phyloP scores from a whole-genome alignment of 306 rosid genomes.

The Leucaena leucocephala region DNA sequence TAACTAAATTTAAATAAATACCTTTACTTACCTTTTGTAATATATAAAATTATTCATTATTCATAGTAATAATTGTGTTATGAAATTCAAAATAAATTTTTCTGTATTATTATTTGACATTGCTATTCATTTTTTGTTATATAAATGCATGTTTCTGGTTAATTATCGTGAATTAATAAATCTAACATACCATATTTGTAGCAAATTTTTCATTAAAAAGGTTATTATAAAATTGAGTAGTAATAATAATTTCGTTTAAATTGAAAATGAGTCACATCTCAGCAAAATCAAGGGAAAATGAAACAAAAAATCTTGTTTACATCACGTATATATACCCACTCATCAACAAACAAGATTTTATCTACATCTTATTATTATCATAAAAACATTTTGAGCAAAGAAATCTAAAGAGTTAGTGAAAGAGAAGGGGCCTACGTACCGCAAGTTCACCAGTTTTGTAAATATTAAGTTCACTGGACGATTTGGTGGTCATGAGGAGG shows the following conservation, averaged over 20 bases:
- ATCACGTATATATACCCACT: too few relatives aligned
- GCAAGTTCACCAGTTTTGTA: slow-evolving; percentile 77
- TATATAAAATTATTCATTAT: not conserved
- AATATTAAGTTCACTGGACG: slow-evolving; percentile 30
- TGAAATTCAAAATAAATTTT: not conserved
- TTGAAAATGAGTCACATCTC: not conserved
- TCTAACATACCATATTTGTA: not conserved
- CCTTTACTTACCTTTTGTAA: not conserved
- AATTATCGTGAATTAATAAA: not conserved
- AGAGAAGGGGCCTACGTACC: slow-evolving; percentile 46
- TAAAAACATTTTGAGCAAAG: too few relatives aligned
- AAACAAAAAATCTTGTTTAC: too few relatives aligned
- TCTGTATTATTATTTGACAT: not conserved
- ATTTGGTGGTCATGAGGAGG: slow-evolving; percentile 59
- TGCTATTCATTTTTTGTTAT: not conserved
- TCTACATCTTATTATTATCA: not conserved
- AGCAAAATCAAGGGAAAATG: too few relatives aligned
- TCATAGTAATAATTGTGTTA: not conserved
- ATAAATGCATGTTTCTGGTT: not conserved
- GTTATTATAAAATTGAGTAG: not conserved
- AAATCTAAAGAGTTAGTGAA: too few relatives aligned
- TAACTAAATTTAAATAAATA: not conserved
- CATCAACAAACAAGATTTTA: not conserved
- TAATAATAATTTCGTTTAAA: not conserved
- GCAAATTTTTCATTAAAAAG: not conserved